A percentile compares a stretch with the other conserved stretches of the same genome.
These are phyloP conservation scores for Tieghemiomyces parasiticus DNA, from an alignment of 192 early-diverging fungal species.

Conservation along the genomic window DNA sequence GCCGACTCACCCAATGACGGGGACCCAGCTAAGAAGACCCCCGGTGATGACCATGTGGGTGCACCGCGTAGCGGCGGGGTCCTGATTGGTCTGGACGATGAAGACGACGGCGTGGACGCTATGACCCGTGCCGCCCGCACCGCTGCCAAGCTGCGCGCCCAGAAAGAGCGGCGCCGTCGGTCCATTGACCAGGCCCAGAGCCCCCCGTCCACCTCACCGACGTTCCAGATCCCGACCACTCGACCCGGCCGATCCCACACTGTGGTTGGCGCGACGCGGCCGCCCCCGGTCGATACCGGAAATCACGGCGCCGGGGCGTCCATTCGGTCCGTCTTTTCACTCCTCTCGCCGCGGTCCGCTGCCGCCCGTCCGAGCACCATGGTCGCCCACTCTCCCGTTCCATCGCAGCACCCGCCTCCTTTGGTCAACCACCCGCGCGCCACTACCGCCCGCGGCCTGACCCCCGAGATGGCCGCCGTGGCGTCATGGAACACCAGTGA, in stretches of 20 bases:
- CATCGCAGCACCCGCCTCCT: no score
- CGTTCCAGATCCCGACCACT: background rate
- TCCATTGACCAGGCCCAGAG: background rate
- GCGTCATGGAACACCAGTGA: constrained; percentile 3
- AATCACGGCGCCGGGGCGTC: background rate
- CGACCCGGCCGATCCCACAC: constrained; percentile 1
- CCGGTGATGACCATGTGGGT: no score
- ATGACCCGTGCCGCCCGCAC: constrained; percentile 8
- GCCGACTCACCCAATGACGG: no score
- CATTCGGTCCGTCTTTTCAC: constrained; percentile 2
- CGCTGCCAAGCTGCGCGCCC: background rate
- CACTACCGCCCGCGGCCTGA: no score
- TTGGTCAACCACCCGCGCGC: no score
- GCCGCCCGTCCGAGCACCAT: background rate
- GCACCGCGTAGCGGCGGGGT: no score
- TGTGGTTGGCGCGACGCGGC: background rate
- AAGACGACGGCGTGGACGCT: constrained; percentile 2
- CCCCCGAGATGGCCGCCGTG: background rate
- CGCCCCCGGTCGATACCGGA: background rate
- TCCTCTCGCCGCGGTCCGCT: constrained; percentile 4
- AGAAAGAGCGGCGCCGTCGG: constrained; percentile 5
- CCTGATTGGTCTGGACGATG: background rate
- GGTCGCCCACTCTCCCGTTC: no score
- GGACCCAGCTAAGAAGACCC: no score
- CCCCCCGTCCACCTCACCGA: background rate